Evolutionary conservation across 257 asterid species (phyloP), one percentile per base, ranked within the genome.

Genomic region (Nicotiana noctiflora): DNA sequence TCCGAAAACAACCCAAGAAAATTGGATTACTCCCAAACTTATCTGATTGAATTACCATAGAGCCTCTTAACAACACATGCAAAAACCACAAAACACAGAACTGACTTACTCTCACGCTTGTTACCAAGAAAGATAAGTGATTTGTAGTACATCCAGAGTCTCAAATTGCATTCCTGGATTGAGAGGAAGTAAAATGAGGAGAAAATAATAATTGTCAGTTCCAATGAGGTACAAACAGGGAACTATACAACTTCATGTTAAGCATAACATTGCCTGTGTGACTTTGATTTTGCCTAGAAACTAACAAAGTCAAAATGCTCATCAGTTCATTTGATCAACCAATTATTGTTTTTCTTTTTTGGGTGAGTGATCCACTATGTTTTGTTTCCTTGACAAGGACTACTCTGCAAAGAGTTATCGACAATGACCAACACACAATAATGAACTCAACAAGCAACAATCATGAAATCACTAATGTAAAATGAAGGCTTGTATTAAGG

Each of bases 321-420:
- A 82, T 60, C 83, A 79, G 72, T 57, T 75, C 76, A 81, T 70
- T 61, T 46, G 77, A 77, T 84, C 13, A 0, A 85, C 87, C 87
- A 83, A 90, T 83, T 80, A 86, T 89, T 86, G 86, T 67, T 77
- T 63, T 76, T 53, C 81, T 86, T 86, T 86, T 68, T 79, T 84
- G 59, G 88, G 90, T 89, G 91, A 93, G 82, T 80, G 85, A 82
- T 86, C 91, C 93, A 90, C 93, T 86, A 82, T 25, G 83, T 83
- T 86, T 83, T 85, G 84, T 87, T 87, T 82, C 80, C 76, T 68
- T 83, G 86, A 80, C 61, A 77, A 79, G 61, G 77, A 81, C 86
- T 60, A 76, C 56, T 66, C 60, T 76, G 81, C 82, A 79, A 60
- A 23, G 23, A 75, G 64, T 60, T 81, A 77, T 63, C 75, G 21